phyloP scores from a whole-genome alignment of 2,329 filamentous ascomycete species.

The Rhynchosporium secalis region DNA sequence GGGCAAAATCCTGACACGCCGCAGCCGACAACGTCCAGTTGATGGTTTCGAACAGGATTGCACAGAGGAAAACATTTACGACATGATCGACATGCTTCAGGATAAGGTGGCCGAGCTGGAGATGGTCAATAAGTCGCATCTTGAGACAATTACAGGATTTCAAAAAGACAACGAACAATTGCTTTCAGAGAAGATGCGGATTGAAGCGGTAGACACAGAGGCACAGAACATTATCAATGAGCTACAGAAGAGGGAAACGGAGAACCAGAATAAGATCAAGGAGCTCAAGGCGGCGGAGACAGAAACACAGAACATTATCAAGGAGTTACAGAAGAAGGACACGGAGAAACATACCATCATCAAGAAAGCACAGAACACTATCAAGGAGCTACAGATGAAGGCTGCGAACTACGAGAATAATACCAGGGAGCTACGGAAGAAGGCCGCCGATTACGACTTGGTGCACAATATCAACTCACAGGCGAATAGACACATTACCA shows the following conservation, averaged over 20 bases:
- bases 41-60: constrained; percentile 7
- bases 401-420: no score
- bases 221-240: not conserved
- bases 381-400: not conserved
- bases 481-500: not conserved
- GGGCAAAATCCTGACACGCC: constrained; percentile 6
- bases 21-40: constrained; percentile 10
- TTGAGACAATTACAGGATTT: constrained; percentile 7
- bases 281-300: not conserved
- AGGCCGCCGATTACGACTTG: not conserved
- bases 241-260: not conserved
- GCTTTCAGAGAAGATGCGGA: constrained; percentile 13
- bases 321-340: not conserved
- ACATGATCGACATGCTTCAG: constrained; percentile 10
- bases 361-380: not conserved
- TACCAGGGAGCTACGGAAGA: not conserved
- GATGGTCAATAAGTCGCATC: constrained; percentile 4
- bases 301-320: not conserved
- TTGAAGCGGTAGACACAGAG: constrained; percentile 10
- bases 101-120: constrained; percentile 11
- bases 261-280: not conserved
- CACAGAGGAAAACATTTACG: constrained; percentile 12
- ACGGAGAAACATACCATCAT: not conserved
- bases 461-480: not conserved
- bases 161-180: constrained; percentile 12